These are phyloP conservation scores for Saprolegnia diclina DNA, from an alignment of 352 stramenopile genomes.

Conservation along the genomic window DNA sequence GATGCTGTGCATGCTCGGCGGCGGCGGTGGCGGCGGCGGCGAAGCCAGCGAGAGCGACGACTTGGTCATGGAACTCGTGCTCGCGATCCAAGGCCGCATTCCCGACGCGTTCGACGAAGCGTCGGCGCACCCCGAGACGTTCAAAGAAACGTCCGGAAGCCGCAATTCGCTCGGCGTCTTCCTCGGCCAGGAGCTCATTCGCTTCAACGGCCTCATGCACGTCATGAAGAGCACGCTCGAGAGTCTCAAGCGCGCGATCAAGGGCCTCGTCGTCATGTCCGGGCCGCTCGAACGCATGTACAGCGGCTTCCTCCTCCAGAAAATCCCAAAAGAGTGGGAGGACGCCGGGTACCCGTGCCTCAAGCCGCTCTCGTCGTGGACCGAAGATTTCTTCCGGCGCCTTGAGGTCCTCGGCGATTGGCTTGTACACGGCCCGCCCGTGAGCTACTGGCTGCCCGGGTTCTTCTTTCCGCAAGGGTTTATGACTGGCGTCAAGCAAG, in stretches of 20 bases:
- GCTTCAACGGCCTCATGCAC: slow-evolving; percentile 83
- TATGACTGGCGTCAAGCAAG: slow-evolving; percentile 93
- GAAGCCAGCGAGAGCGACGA: slow-evolving; percentile 56
- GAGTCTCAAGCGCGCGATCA: slow-evolving; percentile 86
- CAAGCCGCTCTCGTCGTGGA: slow-evolving; percentile 89
- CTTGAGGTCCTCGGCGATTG: slow-evolving; percentile 81
- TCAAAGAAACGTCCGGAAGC: slow-evolving; percentile 64
- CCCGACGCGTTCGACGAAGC: slow-evolving; percentile 56
- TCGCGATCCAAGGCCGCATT: slow-evolving; percentile 76
- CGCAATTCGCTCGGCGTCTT: slow-evolving; percentile 93
- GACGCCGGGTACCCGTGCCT: slow-evolving; percentile 87
- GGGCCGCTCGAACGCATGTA: slow-evolving; percentile 88
- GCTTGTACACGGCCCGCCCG: slow-evolving; percentile 73
- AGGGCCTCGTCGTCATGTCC: slow-evolving; percentile 88
- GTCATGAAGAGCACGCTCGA: slow-evolving; percentile 83
- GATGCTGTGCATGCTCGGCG: slow-evolving; percentile 62
- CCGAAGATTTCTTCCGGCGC: slow-evolving; percentile 88
- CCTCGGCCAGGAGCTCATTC: slow-evolving; percentile 85
- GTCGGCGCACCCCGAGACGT: slow-evolving; percentile 71
- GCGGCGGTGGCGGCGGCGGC: slow-evolving; percentile 44
- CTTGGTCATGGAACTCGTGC: slow-evolving; percentile 80
- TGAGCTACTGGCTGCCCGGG: slow-evolving; percentile 87
- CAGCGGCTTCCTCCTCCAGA: slow-evolving; percentile 87
- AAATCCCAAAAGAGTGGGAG: slow-evolving; percentile 84
- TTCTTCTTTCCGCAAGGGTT: slow-evolving; percentile 96